Evolutionary conservation across 192 early-diverging fungal species (phyloP).

Genomic region (Linnemannia zychae): DNA sequence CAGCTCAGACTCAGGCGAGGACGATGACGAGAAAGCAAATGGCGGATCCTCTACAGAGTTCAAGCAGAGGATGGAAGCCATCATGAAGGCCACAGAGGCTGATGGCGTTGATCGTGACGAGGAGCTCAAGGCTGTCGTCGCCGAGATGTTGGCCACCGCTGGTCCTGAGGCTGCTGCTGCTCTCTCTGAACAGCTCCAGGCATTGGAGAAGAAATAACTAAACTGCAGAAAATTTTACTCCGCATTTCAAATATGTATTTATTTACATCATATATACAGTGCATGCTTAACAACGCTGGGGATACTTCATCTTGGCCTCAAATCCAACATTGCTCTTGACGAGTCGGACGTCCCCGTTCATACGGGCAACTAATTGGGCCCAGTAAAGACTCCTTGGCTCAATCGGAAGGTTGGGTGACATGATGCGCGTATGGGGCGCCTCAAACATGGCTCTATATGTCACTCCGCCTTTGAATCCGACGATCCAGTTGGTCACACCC

Average conservation of each 20-base stretch:
- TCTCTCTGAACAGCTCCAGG: slow-evolving; percentile 37
- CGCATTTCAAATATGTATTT: neutral
- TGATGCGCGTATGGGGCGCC: neutral
- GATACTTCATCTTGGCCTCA: slow-evolving; percentile 24
- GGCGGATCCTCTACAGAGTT: slow-evolving; percentile 27
- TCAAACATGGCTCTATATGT: slow-evolving; percentile 18
- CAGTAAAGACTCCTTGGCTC: slow-evolving; percentile 49
- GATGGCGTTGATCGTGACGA: slow-evolving; percentile 69
- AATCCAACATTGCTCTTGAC: slow-evolving; percentile 38
- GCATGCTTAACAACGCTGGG: slow-evolving; percentile 16
- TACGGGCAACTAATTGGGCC: slow-evolving; percentile 37
- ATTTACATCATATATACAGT: neutral
- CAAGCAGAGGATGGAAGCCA: slow-evolving; percentile 67
- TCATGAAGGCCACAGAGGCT: slow-evolving; percentile 69
- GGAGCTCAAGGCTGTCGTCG: slow-evolving; percentile 69
- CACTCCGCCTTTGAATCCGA: slow-evolving; percentile 33
- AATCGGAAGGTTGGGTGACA: neutral
- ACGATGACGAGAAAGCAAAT: slow-evolving; percentile 43
- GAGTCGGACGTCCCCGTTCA: slow-evolving; percentile 34
- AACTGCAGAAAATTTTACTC: neutral
- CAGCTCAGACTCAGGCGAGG: slow-evolving; percentile 35
- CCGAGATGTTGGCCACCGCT: slow-evolving; percentile 50
- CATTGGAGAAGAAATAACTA: slow-evolving; percentile 7
- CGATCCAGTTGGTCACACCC: slow-evolving; percentile 36
- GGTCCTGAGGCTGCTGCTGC: slow-evolving; percentile 19